phyloP scores from a whole-genome alignment of 805 yeast species.

The Suhomyces prunicola region DNA sequence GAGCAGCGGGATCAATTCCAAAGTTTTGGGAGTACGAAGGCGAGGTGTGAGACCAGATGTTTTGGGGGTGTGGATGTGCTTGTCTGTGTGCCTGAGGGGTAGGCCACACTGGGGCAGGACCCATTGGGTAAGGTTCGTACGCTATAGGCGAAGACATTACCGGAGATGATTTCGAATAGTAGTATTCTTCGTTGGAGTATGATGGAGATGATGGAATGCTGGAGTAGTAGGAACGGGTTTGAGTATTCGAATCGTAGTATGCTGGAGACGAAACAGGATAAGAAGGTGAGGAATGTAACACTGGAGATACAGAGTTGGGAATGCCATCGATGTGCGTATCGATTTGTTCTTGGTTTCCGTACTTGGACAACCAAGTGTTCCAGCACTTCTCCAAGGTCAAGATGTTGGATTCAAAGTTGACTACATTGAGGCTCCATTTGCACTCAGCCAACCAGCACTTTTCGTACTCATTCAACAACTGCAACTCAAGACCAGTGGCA shows the following conservation, averaged over 20 bases:
- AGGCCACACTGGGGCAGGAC: slow-evolving; percentile 1
- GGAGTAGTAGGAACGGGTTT: slow-evolving; percentile 1
- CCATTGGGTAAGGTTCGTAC: slow-evolving; percentile 8
- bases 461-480: slow-evolving; percentile 63
- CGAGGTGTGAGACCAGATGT: slow-evolving; percentile 27
- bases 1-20: slow-evolving; percentile 17
- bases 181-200: slow-evolving; percentile 11
- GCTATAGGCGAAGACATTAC: slow-evolving; percentile 23
- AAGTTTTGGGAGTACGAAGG: slow-evolving; percentile 15
- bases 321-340: not conserved
- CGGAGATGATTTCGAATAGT: slow-evolving; percentile 23
- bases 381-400: slow-evolving; percentile 43
- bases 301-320: slow-evolving; percentile 2
- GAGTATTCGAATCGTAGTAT: slow-evolving; percentile 1
- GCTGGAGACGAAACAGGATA: slow-evolving; percentile 9
- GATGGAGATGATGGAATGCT: slow-evolving; percentile 21
- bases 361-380: slow-evolving; percentile 42
- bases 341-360: slow-evolving; percentile 6
- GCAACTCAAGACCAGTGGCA: slow-evolving; percentile 79
- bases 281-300: slow-evolving; percentile 4
- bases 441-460: slow-evolving; percentile 62
- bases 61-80: slow-evolving; percentile 2
- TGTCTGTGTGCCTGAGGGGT: slow-evolving; percentile 2
- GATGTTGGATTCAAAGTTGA: slow-evolving; percentile 36
- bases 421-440: slow-evolving; percentile 55